These are phyloP conservation scores for Zelopaecilomyces penicillatus DNA, from an alignment of 2,329 filamentous ascomycete genomes.

Conservation along the genomic window DNA sequence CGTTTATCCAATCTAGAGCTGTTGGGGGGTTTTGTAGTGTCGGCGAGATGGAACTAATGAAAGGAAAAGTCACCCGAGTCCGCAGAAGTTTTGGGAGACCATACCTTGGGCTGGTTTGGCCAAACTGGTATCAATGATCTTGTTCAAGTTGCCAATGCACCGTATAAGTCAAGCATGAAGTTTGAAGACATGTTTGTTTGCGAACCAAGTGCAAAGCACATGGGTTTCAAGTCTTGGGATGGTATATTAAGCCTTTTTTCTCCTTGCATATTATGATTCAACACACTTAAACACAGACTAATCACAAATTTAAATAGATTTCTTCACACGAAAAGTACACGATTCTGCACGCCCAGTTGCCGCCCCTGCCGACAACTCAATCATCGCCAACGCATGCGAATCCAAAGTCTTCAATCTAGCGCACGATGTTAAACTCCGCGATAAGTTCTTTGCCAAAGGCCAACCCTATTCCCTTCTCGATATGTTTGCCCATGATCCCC, in stretches of 20 bases:
- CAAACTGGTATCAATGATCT: slow-evolving; percentile 38
- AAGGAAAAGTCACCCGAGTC: slow-evolving; percentile 39
- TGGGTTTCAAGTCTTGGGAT: slow-evolving; percentile 61
- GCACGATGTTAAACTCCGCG: slow-evolving; percentile 43
- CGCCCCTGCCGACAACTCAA: slow-evolving; percentile 40
- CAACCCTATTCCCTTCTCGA: slow-evolving; percentile 59
- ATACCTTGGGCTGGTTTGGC: slow-evolving; percentile 47
- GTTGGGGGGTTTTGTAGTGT: neutral
- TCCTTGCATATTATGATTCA: neutral
- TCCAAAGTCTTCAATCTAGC: slow-evolving; percentile 48
- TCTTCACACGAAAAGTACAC: slow-evolving; percentile 54
- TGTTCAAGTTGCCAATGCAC: slow-evolving; percentile 42
- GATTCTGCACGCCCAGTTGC: slow-evolving; percentile 49
- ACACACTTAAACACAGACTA: neutral
- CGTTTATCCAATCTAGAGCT: slow-evolving; percentile 1
- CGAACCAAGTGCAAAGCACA: slow-evolving; percentile 42
- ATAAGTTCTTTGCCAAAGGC: slow-evolving; percentile 60
- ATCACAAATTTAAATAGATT: slow-evolving; percentile 29
- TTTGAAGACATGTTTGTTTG: slow-evolving; percentile 56
- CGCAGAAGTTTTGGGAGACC: slow-evolving; percentile 37
- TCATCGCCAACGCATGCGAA: slow-evolving; percentile 59
- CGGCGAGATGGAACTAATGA: neutral
- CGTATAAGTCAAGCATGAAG: slow-evolving; percentile 30
- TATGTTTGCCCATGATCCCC: slow-evolving; percentile 51
- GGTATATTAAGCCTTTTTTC: slow-evolving; percentile 21